Conservation (phyloP, 192 early-diverging fungal genomes). For the Mortierella claussenii region DNA sequence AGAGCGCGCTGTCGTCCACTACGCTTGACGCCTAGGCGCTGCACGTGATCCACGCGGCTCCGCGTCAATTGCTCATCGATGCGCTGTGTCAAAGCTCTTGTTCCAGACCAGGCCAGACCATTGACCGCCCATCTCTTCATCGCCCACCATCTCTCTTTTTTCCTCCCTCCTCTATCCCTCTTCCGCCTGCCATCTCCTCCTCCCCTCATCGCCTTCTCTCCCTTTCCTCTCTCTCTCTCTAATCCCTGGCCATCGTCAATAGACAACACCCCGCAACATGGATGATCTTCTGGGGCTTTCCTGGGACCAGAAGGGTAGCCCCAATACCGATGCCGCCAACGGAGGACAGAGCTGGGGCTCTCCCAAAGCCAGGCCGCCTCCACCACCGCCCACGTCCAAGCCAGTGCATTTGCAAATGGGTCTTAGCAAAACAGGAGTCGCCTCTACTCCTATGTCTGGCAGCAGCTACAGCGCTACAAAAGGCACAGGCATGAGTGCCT, state of each 20-base stretch:
- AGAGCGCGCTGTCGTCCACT: too few relatives aligned
- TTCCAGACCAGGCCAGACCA: too few relatives aligned
- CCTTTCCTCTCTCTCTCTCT: background rate
- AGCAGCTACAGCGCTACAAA: background rate
- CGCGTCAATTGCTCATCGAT: too few relatives aligned
- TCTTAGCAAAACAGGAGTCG: conserved; percentile 24
- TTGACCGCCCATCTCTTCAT: too few relatives aligned
- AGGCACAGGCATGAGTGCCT: background rate
- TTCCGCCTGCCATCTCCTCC: background rate
- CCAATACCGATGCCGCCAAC: background rate
- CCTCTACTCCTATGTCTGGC: conserved; percentile 13
- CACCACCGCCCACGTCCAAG: conserved; percentile 22
- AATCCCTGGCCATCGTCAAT: background rate
- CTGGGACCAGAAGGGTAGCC: conserved; percentile 28
- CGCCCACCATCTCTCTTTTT: too few relatives aligned
- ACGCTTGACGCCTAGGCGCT: too few relatives aligned
- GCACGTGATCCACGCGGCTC: too few relatives aligned
- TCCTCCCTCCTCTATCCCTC: too few relatives aligned
- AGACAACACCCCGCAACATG: conserved; percentile 11
- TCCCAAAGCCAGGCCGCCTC: conserved; percentile 7
- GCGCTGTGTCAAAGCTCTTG: too few relatives aligned
- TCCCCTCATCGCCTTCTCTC: background rate
- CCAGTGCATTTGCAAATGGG: conserved; percentile 43
- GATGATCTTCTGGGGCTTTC: conserved; percentile 50
- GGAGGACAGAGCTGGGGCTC: background rate